A percentile compares a stretch with the other conserved stretches of the same genome.
Conservation (phyloP, 108 stramenopile genomes). For the Fragilariopsis cylindrus region DNA sequence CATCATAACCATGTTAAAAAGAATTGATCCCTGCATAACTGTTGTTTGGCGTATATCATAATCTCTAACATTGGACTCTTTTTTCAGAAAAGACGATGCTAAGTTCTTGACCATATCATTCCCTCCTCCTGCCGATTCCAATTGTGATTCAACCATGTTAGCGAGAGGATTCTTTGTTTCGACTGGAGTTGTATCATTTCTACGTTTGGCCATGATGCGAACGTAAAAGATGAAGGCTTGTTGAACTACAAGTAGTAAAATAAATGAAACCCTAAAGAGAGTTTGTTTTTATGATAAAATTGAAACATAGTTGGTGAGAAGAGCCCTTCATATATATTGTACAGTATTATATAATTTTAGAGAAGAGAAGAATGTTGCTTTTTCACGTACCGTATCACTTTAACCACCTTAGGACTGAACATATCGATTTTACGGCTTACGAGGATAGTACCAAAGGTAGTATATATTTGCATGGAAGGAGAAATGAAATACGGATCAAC, state of each 20-base stretch:
- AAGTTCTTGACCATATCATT: slow-evolving; percentile 63
- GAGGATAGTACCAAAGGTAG: slow-evolving; percentile 62
- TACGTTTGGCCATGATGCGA: slow-evolving; percentile 51
- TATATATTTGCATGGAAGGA: slow-evolving; percentile 31
- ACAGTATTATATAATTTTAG: background rate
- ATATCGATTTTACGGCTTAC: slow-evolving; percentile 57
- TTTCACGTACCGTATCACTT: slow-evolving; percentile 44
- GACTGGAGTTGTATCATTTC: slow-evolving; percentile 68
- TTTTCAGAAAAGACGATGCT: slow-evolving; percentile 67
- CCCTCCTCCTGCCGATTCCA: slow-evolving; percentile 16
- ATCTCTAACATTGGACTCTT: slow-evolving; percentile 65
- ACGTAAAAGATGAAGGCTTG: slow-evolving; percentile 78
- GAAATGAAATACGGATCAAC: slow-evolving; percentile 36
- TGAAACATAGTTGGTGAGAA: background rate
- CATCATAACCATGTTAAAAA: slow-evolving; percentile 71
- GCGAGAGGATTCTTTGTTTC: slow-evolving; percentile 50
- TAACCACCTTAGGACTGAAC: slow-evolving; percentile 45
- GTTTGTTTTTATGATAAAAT: background rate
- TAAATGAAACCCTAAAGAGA: background rate
- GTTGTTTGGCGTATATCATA: slow-evolving; percentile 76
- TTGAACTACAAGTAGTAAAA: slow-evolving; percentile 3
- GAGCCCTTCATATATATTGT: background rate
- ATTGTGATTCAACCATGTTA: slow-evolving; percentile 32
- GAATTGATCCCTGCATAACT: slow-evolving; percentile 61
- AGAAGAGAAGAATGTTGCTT: background rate